phyloP scores from a whole-genome alignment of 2,329 filamentous ascomycete species.

The Torrubiella hemipterigena region DNA sequence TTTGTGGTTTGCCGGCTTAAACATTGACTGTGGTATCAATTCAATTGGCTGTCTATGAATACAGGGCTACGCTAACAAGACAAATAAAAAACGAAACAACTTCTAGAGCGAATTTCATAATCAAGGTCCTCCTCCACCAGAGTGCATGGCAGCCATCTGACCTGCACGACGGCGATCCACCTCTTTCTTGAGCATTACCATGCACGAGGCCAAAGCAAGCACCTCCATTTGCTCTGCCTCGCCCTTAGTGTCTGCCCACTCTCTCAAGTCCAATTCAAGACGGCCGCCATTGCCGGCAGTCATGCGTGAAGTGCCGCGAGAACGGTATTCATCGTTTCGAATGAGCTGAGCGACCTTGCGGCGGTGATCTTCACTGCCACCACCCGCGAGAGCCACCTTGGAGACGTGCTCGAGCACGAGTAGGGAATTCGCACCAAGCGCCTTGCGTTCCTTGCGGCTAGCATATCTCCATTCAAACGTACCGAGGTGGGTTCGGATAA shows the following conservation, averaged over 20 bases:
- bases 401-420: conserved; percentile 40
- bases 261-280: conserved; percentile 28
- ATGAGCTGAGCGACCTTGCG: conserved; percentile 29
- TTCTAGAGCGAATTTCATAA: no score
- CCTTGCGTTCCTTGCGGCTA: conserved; percentile 30
- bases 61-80: no score
- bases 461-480: conserved; percentile 46
- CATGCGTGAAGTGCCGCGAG: conserved; percentile 20
- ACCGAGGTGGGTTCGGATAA: conserved; percentile 34
- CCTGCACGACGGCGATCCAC: conserved; percentile 46
- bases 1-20: no score
- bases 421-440: conserved; percentile 24
- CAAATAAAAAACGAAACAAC: background rate
- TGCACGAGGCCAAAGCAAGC: conserved; percentile 41
- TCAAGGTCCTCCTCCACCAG: conserved; percentile 7
- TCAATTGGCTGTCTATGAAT: no score
- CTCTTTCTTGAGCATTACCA: conserved; percentile 56
- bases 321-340: conserved; percentile 25
- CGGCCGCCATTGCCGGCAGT: conserved; percentile 39
- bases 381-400: conserved; percentile 15
- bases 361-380: conserved; percentile 17
- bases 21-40: no score
- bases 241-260: conserved; percentile 20
- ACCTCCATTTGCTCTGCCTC: conserved; percentile 28
- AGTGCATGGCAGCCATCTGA: no score